Conservation (phyloP, 176 grass and related monocot genomes). For the Secale cereale region DNA sequence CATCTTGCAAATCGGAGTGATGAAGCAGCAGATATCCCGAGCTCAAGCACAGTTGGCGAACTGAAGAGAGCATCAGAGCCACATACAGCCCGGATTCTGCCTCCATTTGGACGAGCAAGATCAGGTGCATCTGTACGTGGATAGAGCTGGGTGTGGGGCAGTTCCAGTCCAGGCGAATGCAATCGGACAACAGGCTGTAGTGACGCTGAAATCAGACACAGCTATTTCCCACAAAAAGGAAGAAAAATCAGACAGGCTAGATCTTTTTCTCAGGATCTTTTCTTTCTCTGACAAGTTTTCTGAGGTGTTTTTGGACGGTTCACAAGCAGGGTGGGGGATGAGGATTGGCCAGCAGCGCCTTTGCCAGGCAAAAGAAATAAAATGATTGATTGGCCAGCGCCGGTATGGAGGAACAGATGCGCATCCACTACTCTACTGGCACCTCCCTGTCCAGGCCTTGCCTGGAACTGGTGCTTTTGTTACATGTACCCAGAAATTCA, state of each 20-base stretch:
- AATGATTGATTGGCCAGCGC: slow-evolving; percentile 21
- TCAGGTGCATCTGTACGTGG: neutral
- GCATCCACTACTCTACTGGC: slow-evolving; percentile 44
- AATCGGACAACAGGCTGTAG: slow-evolving; percentile 49
- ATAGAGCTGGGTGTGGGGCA: slow-evolving; percentile 21
- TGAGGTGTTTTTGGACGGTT: slow-evolving; percentile 15
- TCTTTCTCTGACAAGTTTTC: neutral
- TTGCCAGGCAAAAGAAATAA: neutral
- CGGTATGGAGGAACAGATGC: slow-evolving; percentile 26
- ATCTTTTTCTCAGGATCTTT: no score
- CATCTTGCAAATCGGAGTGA: no score
- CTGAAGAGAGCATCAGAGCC: neutral
- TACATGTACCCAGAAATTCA: neutral
- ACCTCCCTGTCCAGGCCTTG: slow-evolving; percentile 33
- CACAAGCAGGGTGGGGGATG: neutral
- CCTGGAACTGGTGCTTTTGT: neutral
- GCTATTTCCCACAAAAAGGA: neutral
- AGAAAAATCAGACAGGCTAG: no score
- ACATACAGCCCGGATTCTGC: neutral
- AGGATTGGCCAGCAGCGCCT: neutral
- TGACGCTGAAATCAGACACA: slow-evolving; percentile 13
- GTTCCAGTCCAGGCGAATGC: slow-evolving; percentile 18
- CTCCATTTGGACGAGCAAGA: neutral
- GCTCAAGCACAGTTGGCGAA: no score
- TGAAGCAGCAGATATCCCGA: no score